Evolutionary conservation across 805 yeast genomes (phyloP).

Genomic region (Wickerhamiella siamensis): DNA sequence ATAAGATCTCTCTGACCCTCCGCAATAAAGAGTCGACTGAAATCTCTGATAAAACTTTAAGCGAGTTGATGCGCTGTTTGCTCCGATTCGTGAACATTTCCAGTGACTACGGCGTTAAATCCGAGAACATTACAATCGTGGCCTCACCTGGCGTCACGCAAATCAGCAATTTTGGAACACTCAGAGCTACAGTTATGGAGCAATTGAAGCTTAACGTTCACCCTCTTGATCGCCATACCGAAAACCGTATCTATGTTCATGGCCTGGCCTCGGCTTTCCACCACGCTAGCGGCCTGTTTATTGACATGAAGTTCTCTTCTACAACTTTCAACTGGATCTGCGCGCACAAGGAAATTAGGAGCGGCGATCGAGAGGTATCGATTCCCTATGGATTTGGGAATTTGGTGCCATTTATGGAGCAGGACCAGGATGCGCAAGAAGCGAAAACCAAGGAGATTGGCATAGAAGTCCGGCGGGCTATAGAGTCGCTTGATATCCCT

Average conservation of each 20-base stretch:
- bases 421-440: slow-evolving; percentile 29
- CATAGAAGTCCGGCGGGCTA: slow-evolving; percentile 36
- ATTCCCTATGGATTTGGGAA: slow-evolving; percentile 67
- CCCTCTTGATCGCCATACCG: background rate
- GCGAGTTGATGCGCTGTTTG: slow-evolving; percentile 49
- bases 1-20: slow-evolving; percentile 53
- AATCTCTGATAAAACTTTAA: slow-evolving; percentile 31
- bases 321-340: slow-evolving; percentile 58
- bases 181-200: background rate
- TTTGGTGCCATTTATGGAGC: slow-evolving; percentile 40
- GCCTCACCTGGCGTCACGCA: slow-evolving; percentile 25
- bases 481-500: slow-evolving; percentile 40
- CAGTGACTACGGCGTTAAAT: slow-evolving; percentile 56
- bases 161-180: background rate
- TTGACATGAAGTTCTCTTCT: slow-evolving; percentile 64
- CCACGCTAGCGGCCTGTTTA: slow-evolving; percentile 48
- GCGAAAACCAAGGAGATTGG: slow-evolving; percentile 38
- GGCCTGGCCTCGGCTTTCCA: slow-evolving; percentile 66
- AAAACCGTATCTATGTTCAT: slow-evolving; percentile 40
- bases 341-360: slow-evolving; percentile 11
- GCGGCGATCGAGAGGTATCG: slow-evolving; percentile 40
- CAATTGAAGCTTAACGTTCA: background rate
- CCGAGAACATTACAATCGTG: slow-evolving; percentile 49
- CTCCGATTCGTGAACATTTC: slow-evolving; percentile 55
- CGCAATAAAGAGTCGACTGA: slow-evolving; percentile 30